Percentiles rank a stretch among this genome's conserved stretches.
phyloP scores from a whole-genome alignment of 2,329 filamentous ascomycete genomes.

The Bipolaris oryzae region DNA sequence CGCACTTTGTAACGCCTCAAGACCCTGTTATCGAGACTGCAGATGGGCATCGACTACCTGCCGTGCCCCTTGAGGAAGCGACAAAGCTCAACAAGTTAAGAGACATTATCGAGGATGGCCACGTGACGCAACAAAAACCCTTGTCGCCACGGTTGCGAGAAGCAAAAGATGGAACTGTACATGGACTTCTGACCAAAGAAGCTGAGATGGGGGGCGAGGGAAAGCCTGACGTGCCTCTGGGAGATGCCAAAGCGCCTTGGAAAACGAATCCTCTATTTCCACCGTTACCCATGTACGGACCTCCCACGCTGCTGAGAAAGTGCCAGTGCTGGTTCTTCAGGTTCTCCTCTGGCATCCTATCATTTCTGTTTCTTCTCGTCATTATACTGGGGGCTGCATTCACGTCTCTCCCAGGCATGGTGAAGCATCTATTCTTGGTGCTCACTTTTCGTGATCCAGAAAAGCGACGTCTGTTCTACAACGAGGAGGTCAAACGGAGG shows the following conservation, averaged over 20 bases:
- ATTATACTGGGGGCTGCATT: slow-evolving; percentile 78
- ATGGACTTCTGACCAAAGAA: slow-evolving; percentile 41
- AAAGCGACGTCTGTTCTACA: slow-evolving; percentile 68
- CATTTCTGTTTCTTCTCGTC: slow-evolving; percentile 74
- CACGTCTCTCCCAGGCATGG: slow-evolving; percentile 64
- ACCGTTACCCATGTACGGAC: slow-evolving; percentile 80
- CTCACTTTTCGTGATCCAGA: slow-evolving; percentile 67
- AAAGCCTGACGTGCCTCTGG: slow-evolving; percentile 55
- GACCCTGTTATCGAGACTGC: slow-evolving; percentile 74
- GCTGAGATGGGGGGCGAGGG: slow-evolving; percentile 42
- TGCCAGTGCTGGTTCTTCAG: slow-evolving; percentile 71
- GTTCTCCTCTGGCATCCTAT: slow-evolving; percentile 73
- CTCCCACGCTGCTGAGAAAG: slow-evolving; percentile 68
- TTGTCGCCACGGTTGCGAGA: slow-evolving; percentile 42
- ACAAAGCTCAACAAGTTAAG: slow-evolving; percentile 70
- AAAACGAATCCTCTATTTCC: slow-evolving; percentile 83
- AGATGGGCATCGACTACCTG: slow-evolving; percentile 69
- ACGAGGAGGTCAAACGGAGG: slow-evolving; percentile 70
- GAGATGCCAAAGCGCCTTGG: slow-evolving; percentile 62
- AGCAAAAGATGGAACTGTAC: slow-evolving; percentile 52
- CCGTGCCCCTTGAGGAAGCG: slow-evolving; percentile 72
- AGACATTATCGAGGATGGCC: slow-evolving; percentile 55
- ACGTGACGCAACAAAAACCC: slow-evolving; percentile 39
- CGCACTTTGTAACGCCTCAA: slow-evolving; percentile 67
- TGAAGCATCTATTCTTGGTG: slow-evolving; percentile 58